phyloP scores from a whole-genome alignment of 441 rosid species.

The Syzygium syzygioides region DNA sequence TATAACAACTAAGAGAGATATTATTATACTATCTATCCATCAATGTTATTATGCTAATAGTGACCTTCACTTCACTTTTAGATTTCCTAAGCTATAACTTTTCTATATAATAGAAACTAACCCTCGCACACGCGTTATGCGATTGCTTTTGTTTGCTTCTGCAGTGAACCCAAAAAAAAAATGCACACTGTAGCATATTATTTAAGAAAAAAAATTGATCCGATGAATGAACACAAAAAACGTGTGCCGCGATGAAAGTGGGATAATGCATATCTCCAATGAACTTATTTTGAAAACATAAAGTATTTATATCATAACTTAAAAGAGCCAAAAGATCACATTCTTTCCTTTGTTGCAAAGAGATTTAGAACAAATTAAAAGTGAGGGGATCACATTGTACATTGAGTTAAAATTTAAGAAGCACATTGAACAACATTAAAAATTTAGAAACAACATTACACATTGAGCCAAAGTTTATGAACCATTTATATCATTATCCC shows the following conservation, averaged over 20 bases:
- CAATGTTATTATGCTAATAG: fast-evolving
- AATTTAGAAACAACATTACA: too few relatives aligned
- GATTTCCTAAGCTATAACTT: not conserved
- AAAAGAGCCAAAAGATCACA: not conserved
- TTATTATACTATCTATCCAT: fast-evolving
- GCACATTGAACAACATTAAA: too few relatives aligned
- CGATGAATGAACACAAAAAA: not conserved
- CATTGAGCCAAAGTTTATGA: too few relatives aligned
- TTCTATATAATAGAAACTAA: not conserved
- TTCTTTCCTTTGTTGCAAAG: not conserved
- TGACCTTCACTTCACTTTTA: not conserved
- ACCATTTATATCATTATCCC: too few relatives aligned
- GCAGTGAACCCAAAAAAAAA: not conserved
- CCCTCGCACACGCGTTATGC: not conserved
- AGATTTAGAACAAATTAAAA: not conserved
- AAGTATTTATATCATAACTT: not conserved
- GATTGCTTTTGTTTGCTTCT: not conserved
- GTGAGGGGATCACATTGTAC: too few relatives aligned
- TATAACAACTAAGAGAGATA: not conserved
- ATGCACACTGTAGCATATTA: not conserved
- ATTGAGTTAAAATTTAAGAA: too few relatives aligned
- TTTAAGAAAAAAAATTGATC: not conserved
- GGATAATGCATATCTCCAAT: not conserved
- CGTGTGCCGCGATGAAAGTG: not conserved
- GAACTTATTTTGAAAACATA: not conserved